phyloP scores from a whole-genome alignment of 169 alveolate genomes.

The Plasmodium gonderi region DNA sequence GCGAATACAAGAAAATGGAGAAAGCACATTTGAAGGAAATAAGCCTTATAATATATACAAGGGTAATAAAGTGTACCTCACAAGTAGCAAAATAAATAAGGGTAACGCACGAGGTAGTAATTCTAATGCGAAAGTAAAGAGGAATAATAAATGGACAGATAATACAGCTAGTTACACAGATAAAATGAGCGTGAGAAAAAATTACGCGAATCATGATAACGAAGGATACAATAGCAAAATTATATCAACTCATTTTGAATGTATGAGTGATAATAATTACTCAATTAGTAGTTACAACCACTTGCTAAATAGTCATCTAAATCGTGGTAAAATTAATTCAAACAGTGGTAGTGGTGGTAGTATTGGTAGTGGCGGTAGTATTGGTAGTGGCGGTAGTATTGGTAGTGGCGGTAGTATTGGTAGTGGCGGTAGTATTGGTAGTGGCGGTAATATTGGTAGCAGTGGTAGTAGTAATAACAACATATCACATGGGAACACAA shows the following conservation, averaged over 20 bases:
- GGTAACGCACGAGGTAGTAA: neutral
- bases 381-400: too few relatives aligned
- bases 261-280: neutral
- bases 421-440: too few relatives aligned
- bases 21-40: neutral
- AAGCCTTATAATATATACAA: neutral
- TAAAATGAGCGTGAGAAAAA: neutral
- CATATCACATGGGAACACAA: neutral
- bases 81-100: neutral
- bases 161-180: neutral
- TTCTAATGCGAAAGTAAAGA: neutral
- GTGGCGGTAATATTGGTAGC: neutral
- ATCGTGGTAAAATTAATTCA: too few relatives aligned
- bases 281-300: neutral
- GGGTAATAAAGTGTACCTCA: neutral
- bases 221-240: neutral
- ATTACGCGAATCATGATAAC: neutral
- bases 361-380: too few relatives aligned
- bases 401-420: too few relatives aligned
- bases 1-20: neutral
- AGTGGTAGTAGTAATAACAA: neutral
- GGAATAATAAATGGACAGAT: neutral
- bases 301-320: neutral
- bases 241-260: neutral
- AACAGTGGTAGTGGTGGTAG: too few relatives aligned